phyloP scores from a whole-genome alignment of 2,329 filamentous ascomycete species.

The Aspergillus ruber region DNA sequence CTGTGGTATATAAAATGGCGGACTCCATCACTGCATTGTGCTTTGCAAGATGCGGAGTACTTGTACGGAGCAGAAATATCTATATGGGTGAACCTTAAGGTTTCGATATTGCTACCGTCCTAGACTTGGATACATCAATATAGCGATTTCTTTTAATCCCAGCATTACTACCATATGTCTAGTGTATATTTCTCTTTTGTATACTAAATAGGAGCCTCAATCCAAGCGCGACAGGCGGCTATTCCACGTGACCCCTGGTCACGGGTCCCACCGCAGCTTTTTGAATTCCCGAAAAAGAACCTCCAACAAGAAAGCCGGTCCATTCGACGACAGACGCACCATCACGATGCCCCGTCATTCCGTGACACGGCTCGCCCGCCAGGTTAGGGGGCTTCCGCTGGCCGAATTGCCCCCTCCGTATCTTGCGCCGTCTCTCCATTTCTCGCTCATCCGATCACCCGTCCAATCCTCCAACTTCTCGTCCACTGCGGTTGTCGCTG shows the following conservation, averaged over 20 bases:
- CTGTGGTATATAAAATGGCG: too few species aligned
- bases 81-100: too few species aligned
- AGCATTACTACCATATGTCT: too few species aligned
- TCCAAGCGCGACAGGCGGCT: neutral
- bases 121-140: too few species aligned
- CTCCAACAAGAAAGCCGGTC: neutral
- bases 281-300: neutral
- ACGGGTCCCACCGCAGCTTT: neutral
- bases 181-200: neutral
- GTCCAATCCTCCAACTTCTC: conserved; percentile 40
- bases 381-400: conserved; percentile 26
- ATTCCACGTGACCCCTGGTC: neutral
- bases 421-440: conserved; percentile 38
- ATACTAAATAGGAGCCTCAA: too few species aligned
- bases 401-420: conserved; percentile 39
- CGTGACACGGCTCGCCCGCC: conserved; percentile 26
- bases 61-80: too few species aligned
- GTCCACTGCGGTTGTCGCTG: conserved; percentile 48
- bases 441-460: conserved; percentile 24
- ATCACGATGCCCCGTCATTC: conserved; percentile 32
- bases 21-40: too few species aligned
- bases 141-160: too few species aligned
- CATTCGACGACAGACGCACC: neutral
- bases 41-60: too few species aligned
- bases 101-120: too few species aligned